Evolutionary conservation across 75 land plant genomes (phyloP), one percentile per base, ranked within the genome.

Genomic region (Cryptomeria japonica): DNA sequence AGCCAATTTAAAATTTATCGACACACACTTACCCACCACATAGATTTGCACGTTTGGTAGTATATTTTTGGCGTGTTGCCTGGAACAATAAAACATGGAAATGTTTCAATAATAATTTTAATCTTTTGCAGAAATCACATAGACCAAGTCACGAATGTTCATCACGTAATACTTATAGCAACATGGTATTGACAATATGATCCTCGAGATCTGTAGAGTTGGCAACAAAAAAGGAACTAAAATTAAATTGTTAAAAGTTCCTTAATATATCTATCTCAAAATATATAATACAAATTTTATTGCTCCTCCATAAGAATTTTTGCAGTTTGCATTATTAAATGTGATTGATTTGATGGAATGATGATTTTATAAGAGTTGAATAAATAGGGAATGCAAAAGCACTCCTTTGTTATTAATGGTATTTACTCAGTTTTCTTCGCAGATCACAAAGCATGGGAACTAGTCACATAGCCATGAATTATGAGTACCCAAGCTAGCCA

Each of bases 1-100:
- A 14, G 14, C 32, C 86, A 85, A 38, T 19, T 84, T 49, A 86
- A 42, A 64, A 34, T 53, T 13, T 16, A 85, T 28, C 78, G 22
- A 36, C 83, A 44, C 31, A 42, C 41, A 88, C 96, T 64, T 90
- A 96, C 99, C 99, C 97, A 53, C 97, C 99, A 86, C 87, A 95
- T 15, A 97, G 94, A 88, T 97, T 98, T 61, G 95, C 88, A 77
- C 98, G 90, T 22, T 79, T 89, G 22, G 92, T 93, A 79, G 89
- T 68, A 77, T 92, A 93, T 82, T 88, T 95, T 73, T 96, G 90
- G 19, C 94, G 92, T 82, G 93, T 87, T 88, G 91, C 91, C 99
- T 97, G 91, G 58, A 89, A 13, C 51, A 87, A 84, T 18, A 78
- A 53, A 68, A 25, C 47, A 19, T 12, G 13, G 47, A 76, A 88